phyloP scores from a whole-genome alignment of 2,329 filamentous ascomycete species.

The Pseudogymnoascus destructans region DNA sequence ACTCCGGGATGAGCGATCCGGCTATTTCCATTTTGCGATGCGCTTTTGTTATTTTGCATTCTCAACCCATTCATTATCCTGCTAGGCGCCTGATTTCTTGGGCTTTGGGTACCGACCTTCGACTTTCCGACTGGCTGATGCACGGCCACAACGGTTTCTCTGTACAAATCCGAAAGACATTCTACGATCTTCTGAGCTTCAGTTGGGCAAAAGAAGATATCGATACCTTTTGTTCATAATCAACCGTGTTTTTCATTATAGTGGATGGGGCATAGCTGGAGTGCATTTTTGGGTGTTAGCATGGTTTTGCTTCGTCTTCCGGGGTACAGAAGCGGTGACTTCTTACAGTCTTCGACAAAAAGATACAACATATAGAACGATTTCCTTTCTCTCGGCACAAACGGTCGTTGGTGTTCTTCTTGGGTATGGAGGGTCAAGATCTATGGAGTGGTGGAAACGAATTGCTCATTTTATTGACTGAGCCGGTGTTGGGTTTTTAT shows the following conservation, averaged over 20 bases:
- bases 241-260: conserved; percentile 21
- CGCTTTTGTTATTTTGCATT: conserved; percentile 22
- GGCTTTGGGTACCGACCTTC: conserved; percentile 21
- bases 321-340: conserved; percentile 25
- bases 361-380: conserved; percentile 26
- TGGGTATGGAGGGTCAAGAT: conserved; percentile 20
- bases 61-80: conserved; percentile 20
- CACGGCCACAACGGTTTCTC: conserved; percentile 24
- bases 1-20: conserved; percentile 17
- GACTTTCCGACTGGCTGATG: conserved; percentile 14
- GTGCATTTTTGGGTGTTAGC: conserved; percentile 20
- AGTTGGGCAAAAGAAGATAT: conserved; percentile 23
- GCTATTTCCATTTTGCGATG: conserved; percentile 19
- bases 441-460: conserved; percentile 12
- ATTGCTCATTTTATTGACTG: conserved; percentile 15
- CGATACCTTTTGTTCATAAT: conserved; percentile 26
- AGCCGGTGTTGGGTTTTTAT: conserved; percentile 19
- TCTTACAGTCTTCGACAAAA: conserved; percentile 24
- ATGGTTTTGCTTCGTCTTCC: conserved; percentile 25
- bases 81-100: conserved; percentile 21
- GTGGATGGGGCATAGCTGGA: conserved; percentile 21
- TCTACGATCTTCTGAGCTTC: conserved; percentile 24
- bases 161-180: conserved; percentile 24
- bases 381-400: conserved; percentile 20
- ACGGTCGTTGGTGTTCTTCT: conserved; percentile 21